phyloP scores from a whole-genome alignment of 2,329 filamentous ascomycete species.

The Cladophialophora bantiana region DNA sequence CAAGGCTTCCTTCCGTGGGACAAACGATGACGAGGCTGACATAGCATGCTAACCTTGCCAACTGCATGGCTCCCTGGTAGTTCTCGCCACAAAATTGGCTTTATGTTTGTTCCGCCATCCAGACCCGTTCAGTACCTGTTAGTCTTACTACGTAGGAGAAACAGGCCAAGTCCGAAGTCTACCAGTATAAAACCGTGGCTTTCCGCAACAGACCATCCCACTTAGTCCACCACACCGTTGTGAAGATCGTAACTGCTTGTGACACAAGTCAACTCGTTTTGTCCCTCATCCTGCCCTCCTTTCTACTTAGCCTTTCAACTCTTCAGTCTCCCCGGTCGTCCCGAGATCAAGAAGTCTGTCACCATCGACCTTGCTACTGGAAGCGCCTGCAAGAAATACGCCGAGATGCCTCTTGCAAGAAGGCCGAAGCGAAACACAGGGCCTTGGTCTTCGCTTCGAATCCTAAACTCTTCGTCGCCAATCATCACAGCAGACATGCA shows the following conservation, averaged over 20 bases:
- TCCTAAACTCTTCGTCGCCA: conserved; percentile 36
- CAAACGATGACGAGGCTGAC: conserved; percentile 10
- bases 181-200: neutral
- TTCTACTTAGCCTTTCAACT: neutral
- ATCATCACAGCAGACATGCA: conserved; percentile 34
- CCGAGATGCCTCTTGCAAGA: conserved; percentile 23
- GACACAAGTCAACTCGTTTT: neutral
- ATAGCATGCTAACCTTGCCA: conserved; percentile 12
- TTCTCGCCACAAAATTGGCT: conserved; percentile 6
- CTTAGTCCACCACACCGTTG: neutral
- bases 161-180: neutral
- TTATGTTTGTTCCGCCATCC: conserved; percentile 8
- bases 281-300: neutral
- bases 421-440: conserved; percentile 24
- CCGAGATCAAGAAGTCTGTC: neutral
- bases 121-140: conserved; percentile 1
- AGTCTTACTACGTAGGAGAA: neutral
- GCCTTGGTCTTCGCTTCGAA: conserved; percentile 32
- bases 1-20: neutral
- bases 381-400: neutral
- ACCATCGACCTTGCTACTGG: neutral
- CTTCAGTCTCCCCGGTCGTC: neutral
- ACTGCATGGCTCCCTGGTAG: neutral
- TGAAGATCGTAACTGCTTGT: neutral
- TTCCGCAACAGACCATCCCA: neutral